These are phyloP conservation scores for Isabelozyma pseudorhagii DNA, from an alignment of 805 yeast species.

Conservation along the genomic window DNA sequence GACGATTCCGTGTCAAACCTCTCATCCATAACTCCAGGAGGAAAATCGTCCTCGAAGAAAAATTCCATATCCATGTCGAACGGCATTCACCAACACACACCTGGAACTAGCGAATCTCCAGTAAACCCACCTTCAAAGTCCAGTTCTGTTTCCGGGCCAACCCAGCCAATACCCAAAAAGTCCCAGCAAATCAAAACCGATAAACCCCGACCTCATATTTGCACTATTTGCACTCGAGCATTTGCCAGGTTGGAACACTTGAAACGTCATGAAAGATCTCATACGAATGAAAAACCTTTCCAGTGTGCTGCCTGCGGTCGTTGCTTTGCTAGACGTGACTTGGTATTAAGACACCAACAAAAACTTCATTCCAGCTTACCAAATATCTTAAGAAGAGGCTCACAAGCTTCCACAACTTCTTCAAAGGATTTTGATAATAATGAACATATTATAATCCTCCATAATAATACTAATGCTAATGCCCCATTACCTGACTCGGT, in stretches of 20 bases:
- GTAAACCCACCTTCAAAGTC: neutral
- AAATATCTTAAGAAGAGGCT: slow-evolving; percentile 28
- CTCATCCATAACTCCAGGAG: neutral
- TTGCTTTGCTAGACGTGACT: slow-evolving; percentile 87
- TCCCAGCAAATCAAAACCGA: slow-evolving; percentile 82
- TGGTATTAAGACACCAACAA: slow-evolving; percentile 90
- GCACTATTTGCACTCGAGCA: slow-evolving; percentile 88
- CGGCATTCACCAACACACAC: neutral
- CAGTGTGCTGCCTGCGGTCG: slow-evolving; percentile 96
- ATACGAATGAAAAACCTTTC: slow-evolving; percentile 94
- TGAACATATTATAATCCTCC: slow-evolving; percentile 51
- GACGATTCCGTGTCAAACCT: neutral
- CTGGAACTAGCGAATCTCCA: neutral
- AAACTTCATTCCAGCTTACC: slow-evolving; percentile 71
- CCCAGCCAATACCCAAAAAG: slow-evolving; percentile 81
- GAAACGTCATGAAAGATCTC: slow-evolving; percentile 90
- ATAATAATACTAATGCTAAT: slow-evolving; percentile 49
- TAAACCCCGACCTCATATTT: slow-evolving; percentile 91
- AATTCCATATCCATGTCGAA: neutral
- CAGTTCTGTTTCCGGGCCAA: slow-evolving; percentile 2
- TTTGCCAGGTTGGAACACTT: slow-evolving; percentile 94
- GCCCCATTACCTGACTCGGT: slow-evolving; percentile 39
- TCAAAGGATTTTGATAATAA: slow-evolving; percentile 31
- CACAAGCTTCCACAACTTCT: slow-evolving; percentile 20
- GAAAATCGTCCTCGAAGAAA: neutral